These are phyloP conservation scores for Globisporangium okanoganense DNA, from an alignment of 352 stramenopile species.

Conservation along the genomic window DNA sequence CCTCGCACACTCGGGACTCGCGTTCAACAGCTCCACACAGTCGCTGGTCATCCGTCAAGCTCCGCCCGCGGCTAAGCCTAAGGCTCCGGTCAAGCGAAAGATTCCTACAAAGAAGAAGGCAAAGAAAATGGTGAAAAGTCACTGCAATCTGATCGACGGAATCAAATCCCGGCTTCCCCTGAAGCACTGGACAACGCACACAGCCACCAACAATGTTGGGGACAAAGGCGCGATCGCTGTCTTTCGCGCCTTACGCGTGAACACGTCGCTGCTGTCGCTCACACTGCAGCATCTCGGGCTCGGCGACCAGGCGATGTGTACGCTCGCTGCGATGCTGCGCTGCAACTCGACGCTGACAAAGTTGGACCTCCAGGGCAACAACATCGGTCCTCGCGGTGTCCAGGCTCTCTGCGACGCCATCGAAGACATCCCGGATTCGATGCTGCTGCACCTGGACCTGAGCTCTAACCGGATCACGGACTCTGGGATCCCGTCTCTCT, in stretches of 20 bases:
- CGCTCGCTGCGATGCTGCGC: constrained; percentile 55
- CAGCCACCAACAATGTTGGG: constrained; percentile 14
- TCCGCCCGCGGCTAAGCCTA: not conserved
- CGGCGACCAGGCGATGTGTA: constrained; percentile 42
- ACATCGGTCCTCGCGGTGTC: constrained; percentile 43
- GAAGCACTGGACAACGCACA: constrained; percentile 2
- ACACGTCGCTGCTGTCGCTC: constrained; percentile 42
- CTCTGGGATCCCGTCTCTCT: constrained; percentile 33
- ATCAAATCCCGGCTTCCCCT: not conserved
- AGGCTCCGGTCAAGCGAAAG: constrained; percentile 10
- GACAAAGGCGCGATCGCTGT: constrained; percentile 34
- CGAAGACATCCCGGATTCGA: constrained; percentile 56
- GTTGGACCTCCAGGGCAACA: constrained; percentile 49
- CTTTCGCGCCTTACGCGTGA: constrained; percentile 51
- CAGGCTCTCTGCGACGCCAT: constrained; percentile 50
- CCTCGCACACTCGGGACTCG: constrained; percentile 32
- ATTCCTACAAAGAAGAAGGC: constrained; percentile 6
- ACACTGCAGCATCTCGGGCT: constrained; percentile 44
- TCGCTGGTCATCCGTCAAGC: constrained; percentile 31
- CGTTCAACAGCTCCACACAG: constrained; percentile 36
- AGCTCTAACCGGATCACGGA: constrained; percentile 52
- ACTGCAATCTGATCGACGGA: not conserved
- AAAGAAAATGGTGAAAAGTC: not conserved
- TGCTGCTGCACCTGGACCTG: constrained; percentile 54
- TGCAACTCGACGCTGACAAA: constrained; percentile 56